These are phyloP conservation scores for Gracilaria domingensis DNA, from an alignment of 23 red algal genomes.

Conservation along the genomic window DNA sequence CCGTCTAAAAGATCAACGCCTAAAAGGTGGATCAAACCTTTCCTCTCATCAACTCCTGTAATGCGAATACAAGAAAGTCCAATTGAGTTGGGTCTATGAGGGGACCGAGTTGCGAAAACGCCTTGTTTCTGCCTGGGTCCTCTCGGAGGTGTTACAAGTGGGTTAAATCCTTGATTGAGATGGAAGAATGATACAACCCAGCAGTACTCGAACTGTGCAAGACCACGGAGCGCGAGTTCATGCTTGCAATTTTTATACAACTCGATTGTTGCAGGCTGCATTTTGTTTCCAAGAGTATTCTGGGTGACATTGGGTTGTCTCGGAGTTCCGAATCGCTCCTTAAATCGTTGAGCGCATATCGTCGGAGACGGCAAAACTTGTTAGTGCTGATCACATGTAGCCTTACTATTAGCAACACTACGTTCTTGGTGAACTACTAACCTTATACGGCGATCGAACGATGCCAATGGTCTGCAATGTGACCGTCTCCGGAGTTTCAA, in stretches of 20 bases:
- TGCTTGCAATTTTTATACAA: constrained; percentile 34
- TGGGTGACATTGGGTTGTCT: constrained; percentile 73
- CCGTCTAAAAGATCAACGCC: constrained; percentile 86
- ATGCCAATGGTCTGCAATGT: constrained; percentile 48
- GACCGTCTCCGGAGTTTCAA: constrained; percentile 44
- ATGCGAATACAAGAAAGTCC: constrained; percentile 70
- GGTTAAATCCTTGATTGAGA: constrained; percentile 81
- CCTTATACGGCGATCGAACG: constrained; percentile 74
- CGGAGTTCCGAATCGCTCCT: constrained; percentile 88
- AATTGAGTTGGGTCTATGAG: constrained; percentile 79
- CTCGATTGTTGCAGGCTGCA: constrained; percentile 68
- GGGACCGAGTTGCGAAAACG: constrained; percentile 82
- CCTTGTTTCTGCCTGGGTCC: constrained; percentile 67
- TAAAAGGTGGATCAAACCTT: constrained; percentile 66
- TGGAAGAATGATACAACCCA: constrained; percentile 81
- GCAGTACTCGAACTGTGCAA: constrained; percentile 73
- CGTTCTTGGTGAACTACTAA: background rate
- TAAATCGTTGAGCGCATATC: background rate
- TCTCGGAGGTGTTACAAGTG: constrained; percentile 73
- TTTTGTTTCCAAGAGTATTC: constrained; percentile 67
- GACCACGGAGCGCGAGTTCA: constrained; percentile 64
- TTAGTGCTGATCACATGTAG: background rate
- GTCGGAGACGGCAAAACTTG: background rate
- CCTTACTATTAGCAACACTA: background rate
- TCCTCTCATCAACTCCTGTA: constrained; percentile 65